Evolutionary conservation across 2,329 filamentous ascomycete species (phyloP), one percentile per base, ranked within the genome.

Genomic region (Penicillium oxalicum): DNA sequence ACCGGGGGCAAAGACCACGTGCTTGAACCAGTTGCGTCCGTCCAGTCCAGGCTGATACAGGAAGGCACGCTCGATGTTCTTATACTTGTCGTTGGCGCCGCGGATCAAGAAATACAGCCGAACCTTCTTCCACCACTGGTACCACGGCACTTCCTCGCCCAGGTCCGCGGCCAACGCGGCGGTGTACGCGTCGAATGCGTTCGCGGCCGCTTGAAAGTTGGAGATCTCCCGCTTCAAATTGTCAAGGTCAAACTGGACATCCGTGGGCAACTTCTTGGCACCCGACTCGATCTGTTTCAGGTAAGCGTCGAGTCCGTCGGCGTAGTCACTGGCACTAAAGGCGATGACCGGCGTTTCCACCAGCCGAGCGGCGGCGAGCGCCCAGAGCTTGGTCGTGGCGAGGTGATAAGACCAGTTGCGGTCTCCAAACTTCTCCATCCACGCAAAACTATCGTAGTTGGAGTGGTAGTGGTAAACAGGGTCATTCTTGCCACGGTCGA

Each of bases 1-100:
- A 0, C 91, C 91, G 0, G 91, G 91, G 1, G 91, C 91, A 69
- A 94, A 96, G 1, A 96, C 86, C 2, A 95, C 86, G 62, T 96
- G 91, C 73, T 96, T 96, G 74, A 91, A 97, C 90, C 90, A 96
- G 25, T 75, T 74, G 51, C 91, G 76, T 1, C 82, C 82, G 65
- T 95, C 91, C 18, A 97, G 71, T 0, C 91, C 91, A 3, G 78
- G 75, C 4, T 81, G 71, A 60, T 88, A 86, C 53, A 96, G 61
- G 68, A 96, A 95, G 44, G 83, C 76, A 12, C 90, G 77, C 68
- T 97, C 91, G 0, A 97, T 72, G 7, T 76, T 74, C 77, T 95
- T 95, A 75, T 95, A 95, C 65, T 87, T 86, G 29, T 75, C 76
- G 68, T 97, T 97, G 39, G 85, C 79, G 9, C 70, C 74, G 27